A percentile compares a stretch with the other conserved stretches of the same genome.
phyloP scores from a whole-genome alignment of 441 rosid species.

The Pelargonium cotyledonis region DNA sequence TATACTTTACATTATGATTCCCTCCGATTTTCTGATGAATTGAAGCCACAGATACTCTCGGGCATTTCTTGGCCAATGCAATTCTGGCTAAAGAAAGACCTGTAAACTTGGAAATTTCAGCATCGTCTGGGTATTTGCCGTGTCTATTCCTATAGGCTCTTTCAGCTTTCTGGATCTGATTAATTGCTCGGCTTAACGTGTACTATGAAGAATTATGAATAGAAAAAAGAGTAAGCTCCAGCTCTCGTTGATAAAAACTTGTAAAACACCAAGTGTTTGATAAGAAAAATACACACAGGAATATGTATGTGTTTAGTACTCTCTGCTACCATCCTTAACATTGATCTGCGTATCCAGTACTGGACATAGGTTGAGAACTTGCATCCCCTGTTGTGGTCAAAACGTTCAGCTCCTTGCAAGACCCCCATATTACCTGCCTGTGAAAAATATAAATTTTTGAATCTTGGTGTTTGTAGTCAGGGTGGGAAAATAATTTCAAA shows the following conservation, averaged over 20 bases:
- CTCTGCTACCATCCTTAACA: constrained; percentile 50
- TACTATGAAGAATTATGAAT: constrained; percentile 29
- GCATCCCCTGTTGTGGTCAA: constrained; percentile 74
- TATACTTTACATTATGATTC: constrained; percentile 33
- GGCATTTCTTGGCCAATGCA: constrained; percentile 57
- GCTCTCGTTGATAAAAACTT: constrained; percentile 11
- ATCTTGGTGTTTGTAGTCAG: neutral
- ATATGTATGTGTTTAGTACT: constrained; percentile 58
- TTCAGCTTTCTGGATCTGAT: constrained; percentile 60
- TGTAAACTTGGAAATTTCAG: constrained; percentile 51
- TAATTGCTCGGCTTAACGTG: constrained; percentile 40
- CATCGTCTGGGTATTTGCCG: constrained; percentile 50
- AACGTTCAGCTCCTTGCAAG: constrained; percentile 75
- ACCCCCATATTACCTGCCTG: constrained; percentile 83
- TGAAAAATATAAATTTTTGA: constrained; percentile 6
- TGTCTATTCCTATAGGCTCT: constrained; percentile 39
- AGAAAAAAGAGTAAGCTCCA: constrained; percentile 22
- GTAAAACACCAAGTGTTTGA: constrained; percentile 3
- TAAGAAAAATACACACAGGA: constrained; percentile 45
- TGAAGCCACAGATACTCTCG: constrained; percentile 69
- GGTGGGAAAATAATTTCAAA: too few relatives aligned
- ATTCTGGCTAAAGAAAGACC: constrained; percentile 59
- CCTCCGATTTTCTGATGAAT: constrained; percentile 60
- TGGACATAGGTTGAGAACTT: constrained; percentile 82
- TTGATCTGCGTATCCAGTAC: constrained; percentile 72